Percentiles rank a stretch among this genome's conserved stretches.
Conservation (phyloP, 2,329 filamentous ascomycete species). For the Magnaporthales sp. region DNA sequence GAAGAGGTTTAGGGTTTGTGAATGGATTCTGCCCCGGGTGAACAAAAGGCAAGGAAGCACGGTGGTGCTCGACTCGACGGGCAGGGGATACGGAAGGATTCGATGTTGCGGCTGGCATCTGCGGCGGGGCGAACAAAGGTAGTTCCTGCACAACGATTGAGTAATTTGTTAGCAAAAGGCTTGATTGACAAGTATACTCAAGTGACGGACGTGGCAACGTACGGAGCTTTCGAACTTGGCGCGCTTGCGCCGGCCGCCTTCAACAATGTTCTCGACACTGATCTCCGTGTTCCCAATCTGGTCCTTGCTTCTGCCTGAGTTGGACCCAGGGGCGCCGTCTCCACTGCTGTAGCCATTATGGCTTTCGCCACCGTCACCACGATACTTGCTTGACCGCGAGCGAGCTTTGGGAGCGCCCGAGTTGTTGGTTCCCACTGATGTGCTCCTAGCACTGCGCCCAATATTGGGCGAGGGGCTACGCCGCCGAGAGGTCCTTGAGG, state of each 20-base stretch:
- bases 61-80: constrained; percentile 65
- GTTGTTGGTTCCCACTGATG: constrained; percentile 52
- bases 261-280: constrained; percentile 95
- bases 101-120: constrained; percentile 91
- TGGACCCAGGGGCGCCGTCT: constrained; percentile 69
- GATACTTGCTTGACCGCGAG: constrained; percentile 62
- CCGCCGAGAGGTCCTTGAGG: constrained; percentile 61
- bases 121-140: constrained; percentile 86
- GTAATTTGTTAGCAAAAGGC: background rate
- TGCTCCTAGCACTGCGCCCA: constrained; percentile 65
- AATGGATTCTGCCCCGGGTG: constrained; percentile 73
- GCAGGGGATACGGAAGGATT: constrained; percentile 93
- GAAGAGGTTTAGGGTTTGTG: constrained; percentile 65
- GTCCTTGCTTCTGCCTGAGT: constrained; percentile 72
- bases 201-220: constrained; percentile 35
- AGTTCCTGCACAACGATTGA: constrained; percentile 60
- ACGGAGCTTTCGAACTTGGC: constrained; percentile 96
- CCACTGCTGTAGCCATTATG: constrained; percentile 77
- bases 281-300: constrained; percentile 93
- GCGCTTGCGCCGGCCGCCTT: constrained; percentile 89
- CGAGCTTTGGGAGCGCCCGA: constrained; percentile 40
- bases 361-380: constrained; percentile 59
- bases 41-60: constrained; percentile 67
- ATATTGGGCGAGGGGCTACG: constrained; percentile 70
- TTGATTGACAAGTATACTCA: background rate